Percentiles rank a stretch among this genome's conserved stretches.
Evolutionary conservation across 257 asterid species (phyloP).

Genomic region (Nicotiana paniculata): DNA sequence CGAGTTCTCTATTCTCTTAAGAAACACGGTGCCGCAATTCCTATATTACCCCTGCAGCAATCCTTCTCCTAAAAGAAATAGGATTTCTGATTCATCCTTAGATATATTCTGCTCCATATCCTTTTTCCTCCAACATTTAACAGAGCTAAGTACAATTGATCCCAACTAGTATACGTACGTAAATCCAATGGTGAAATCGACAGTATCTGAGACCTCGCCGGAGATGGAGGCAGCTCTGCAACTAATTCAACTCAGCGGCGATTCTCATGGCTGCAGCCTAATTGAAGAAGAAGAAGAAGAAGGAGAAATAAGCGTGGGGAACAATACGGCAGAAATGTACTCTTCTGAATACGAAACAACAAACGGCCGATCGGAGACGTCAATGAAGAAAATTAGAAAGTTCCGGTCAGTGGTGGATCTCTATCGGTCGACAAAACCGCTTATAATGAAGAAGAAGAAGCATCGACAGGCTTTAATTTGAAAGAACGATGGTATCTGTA

Average conservation of each 20-base stretch:
- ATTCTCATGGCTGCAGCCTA: background rate
- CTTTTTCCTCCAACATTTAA: background rate
- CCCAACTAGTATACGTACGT: too few relatives aligned
- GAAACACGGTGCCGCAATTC: background rate
- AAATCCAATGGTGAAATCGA: background rate
- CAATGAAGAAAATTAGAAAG: background rate
- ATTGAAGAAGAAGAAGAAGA: background rate
- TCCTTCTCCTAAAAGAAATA: background rate
- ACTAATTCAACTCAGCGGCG: constrained; percentile 32
- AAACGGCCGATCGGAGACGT: too few relatives aligned
- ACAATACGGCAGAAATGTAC: background rate
- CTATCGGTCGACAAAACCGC: background rate
- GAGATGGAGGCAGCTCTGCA: constrained; percentile 29
- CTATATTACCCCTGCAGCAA: background rate
- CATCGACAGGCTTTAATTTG: background rate
- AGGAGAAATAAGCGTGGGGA: constrained; percentile 11
- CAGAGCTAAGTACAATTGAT: too few relatives aligned
- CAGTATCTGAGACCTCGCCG: background rate
- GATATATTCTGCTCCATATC: background rate
- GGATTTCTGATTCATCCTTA: background rate
- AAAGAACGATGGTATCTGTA: too few relatives aligned
- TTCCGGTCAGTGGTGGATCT: background rate
- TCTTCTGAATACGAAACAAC: too few relatives aligned
- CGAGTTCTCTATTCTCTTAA: too few relatives aligned
- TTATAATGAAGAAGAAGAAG: background rate